Conservation (phyloP, 1,284 basidiomycete genomes). For the Trichosporon sp. region DNA sequence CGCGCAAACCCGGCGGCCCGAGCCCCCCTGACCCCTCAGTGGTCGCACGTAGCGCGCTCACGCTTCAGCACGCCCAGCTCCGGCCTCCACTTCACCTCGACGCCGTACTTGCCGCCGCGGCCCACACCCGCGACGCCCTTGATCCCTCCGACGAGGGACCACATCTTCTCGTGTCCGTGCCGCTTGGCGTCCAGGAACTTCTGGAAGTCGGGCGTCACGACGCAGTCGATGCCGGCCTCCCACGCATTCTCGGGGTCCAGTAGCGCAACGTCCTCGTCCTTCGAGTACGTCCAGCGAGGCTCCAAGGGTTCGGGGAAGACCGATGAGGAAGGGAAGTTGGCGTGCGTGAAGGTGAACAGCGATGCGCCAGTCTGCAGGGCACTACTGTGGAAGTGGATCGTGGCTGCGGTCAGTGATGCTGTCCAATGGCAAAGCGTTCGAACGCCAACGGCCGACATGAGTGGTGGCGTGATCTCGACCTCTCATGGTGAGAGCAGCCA, state of each 20-base stretch:
- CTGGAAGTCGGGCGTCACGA: constrained; percentile 33
- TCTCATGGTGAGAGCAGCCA: neutral
- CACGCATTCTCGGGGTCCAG: constrained; percentile 36
- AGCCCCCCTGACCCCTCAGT: neutral
- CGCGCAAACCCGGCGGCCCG: neutral
- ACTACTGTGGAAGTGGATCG: constrained; percentile 41
- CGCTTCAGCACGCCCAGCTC: constrained; percentile 16
- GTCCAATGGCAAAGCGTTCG: neutral
- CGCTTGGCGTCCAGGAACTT: constrained; percentile 10
- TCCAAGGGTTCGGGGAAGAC: constrained; percentile 15
- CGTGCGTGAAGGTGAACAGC: constrained; percentile 72
- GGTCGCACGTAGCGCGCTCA: neutral
- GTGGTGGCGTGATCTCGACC: neutral
- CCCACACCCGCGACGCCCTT: constrained; percentile 18
- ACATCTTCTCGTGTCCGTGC: constrained; percentile 13
- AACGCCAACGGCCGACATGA: neutral
- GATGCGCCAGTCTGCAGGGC: constrained; percentile 76
- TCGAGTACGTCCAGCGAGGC: constrained; percentile 66
- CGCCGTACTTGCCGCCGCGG: constrained; percentile 14
- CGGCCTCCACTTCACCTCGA: constrained; percentile 6
- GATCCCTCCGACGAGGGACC: constrained; percentile 25
- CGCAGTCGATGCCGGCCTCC: constrained; percentile 33
- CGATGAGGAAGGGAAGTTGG: constrained; percentile 51
- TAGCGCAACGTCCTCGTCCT: constrained; percentile 62
- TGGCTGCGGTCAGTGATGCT: constrained; percentile 23